Conservation (phyloP, 768 basidiomycete species). For the Cyclocybe aegerita region DNA sequence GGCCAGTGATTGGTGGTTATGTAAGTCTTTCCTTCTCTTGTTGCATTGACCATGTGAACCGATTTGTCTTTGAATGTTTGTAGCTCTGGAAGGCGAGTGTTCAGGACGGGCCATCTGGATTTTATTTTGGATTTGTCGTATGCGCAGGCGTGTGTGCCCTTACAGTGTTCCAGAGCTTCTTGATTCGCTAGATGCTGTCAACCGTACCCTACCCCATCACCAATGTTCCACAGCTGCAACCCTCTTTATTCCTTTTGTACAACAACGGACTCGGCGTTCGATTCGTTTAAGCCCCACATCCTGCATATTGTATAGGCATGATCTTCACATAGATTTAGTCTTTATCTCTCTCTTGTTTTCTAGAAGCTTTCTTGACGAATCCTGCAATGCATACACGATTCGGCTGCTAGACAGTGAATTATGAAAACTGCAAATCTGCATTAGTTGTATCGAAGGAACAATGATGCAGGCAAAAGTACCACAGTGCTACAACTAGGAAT, state of each 20-base stretch:
- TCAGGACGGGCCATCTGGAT: slow-evolving; percentile 65
- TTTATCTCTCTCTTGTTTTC: background rate
- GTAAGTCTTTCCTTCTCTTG: slow-evolving; percentile 39
- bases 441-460: too few species aligned
- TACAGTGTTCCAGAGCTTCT: slow-evolving; percentile 68
- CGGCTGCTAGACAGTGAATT: too few species aligned
- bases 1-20: slow-evolving; percentile 82
- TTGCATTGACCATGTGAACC: background rate
- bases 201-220: background rate
- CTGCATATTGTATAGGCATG: background rate
- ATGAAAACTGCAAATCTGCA: too few species aligned
- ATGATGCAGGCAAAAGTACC: background rate
- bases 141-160: slow-evolving; percentile 62
- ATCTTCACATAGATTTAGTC: background rate
- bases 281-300: background rate
- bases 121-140: slow-evolving; percentile 71
- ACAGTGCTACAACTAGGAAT: background rate
- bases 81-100: slow-evolving; percentile 79
- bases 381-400: background rate
- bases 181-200: slow-evolving; percentile 52
- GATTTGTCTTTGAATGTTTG: slow-evolving; percentile 10
- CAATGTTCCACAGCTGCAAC: background rate
- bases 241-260: background rate
- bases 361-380: background rate
- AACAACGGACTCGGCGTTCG: background rate